A percentile compares a stretch with the other conserved stretches of the same genome.
Evolutionary conservation across 2,329 filamentous ascomycete species (phyloP).

Genomic region (Alternaria consortialis): DNA sequence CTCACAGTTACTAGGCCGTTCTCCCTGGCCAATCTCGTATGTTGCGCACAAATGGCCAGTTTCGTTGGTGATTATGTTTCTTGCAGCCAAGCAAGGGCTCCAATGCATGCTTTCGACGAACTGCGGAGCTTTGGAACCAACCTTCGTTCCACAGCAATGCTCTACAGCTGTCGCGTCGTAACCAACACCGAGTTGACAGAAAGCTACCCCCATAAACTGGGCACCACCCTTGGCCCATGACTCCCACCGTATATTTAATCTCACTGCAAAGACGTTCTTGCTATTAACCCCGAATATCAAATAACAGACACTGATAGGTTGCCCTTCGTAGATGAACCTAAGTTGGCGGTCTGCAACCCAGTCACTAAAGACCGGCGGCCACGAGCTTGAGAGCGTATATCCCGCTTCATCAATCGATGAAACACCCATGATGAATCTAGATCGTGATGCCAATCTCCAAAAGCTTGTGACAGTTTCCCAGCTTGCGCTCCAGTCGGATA

Average conservation of each 20-base stretch:
- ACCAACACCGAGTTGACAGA: background rate
- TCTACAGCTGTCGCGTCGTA: background rate
- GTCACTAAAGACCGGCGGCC: background rate
- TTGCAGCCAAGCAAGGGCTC: accelerated
- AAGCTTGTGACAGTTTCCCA: too few species aligned
- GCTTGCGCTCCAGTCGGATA: too few species aligned
- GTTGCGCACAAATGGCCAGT: background rate
- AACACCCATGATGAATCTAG: background rate
- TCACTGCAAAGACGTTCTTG: background rate
- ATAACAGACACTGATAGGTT: too few species aligned
- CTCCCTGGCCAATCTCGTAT: too few species aligned
- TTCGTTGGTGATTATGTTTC: background rate
- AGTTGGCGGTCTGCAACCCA: too few species aligned
- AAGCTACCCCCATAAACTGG: background rate
- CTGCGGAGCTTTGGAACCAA: background rate
- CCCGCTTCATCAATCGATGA: background rate
- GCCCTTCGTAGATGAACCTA: too few species aligned
- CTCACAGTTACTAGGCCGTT: too few species aligned
- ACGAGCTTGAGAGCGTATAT: background rate
- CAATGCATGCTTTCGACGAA: background rate
- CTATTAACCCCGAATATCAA: too few species aligned
- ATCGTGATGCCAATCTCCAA: too few species aligned
- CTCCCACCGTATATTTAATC: background rate
- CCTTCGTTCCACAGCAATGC: background rate
- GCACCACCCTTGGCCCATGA: background rate